Evolutionary conservation across 495 filamentous ascomycete species (phyloP).

Genomic region (Lasiosphaeriaceae sp.): DNA sequence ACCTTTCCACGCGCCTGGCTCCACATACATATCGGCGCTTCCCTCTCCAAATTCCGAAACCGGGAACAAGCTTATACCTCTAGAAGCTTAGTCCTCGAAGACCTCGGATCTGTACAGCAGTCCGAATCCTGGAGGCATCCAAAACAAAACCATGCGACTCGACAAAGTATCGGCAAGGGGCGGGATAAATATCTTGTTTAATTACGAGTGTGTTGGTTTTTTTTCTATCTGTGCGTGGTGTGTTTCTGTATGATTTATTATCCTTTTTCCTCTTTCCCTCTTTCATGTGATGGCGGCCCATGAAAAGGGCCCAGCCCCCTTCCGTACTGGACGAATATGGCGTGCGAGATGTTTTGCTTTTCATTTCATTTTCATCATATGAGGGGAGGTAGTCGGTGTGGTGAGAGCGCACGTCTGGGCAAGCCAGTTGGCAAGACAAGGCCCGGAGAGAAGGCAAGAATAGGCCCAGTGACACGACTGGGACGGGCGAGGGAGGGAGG

Average conservation of each 20-base stretch:
- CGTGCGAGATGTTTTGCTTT: background rate
- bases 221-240: slow-evolving; percentile 24
- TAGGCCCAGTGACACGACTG: too few relatives aligned
- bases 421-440: too few relatives aligned
- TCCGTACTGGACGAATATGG: slow-evolving; percentile 4
- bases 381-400: background rate
- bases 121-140: slow-evolving; percentile 7
- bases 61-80: background rate
- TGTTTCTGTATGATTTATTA: slow-evolving; percentile 15
- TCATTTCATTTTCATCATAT: background rate
- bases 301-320: slow-evolving; percentile 4
- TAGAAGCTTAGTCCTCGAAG: background rate
- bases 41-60: background rate
- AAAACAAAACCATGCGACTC: slow-evolving; percentile 17
- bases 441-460: too few relatives aligned
- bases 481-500: too few relatives aligned
- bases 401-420: background rate
- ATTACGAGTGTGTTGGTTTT: slow-evolving; percentile 30
- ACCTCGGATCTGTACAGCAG: background rate
- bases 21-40: background rate
- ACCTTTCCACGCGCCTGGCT: background rate
- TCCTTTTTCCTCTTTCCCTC: slow-evolving; percentile 2
- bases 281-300: slow-evolving; percentile 1
- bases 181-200: slow-evolving; percentile 37
- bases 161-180: slow-evolving; percentile 15